phyloP scores from a whole-genome alignment of 441 rosid genomes.

The Croton laevigatus region DNA sequence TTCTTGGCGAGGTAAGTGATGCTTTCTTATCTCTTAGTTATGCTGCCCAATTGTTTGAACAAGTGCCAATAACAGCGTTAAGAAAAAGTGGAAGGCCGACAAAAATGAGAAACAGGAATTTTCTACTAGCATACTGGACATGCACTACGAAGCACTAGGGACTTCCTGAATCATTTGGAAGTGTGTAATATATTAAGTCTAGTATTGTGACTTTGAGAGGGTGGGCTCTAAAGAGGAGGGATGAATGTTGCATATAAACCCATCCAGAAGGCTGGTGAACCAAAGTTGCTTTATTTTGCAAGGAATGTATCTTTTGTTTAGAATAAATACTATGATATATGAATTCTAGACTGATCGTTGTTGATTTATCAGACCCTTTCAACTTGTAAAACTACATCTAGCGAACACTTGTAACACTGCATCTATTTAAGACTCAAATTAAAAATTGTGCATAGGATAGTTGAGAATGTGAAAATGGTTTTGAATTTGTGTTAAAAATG shows the following conservation, averaged over 20 bases:
- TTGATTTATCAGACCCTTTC: too few species aligned
- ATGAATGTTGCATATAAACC: not conserved
- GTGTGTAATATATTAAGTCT: not conserved
- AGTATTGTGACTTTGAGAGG: not conserved
- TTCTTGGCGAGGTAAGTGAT: slow-evolving; percentile 71
- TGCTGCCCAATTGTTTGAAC: slow-evolving; percentile 6
- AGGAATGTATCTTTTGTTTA: too few species aligned
- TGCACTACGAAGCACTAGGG: slow-evolving; percentile 13
- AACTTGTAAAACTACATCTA: too few species aligned
- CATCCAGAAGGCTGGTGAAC: not conserved
- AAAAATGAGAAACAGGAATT: not conserved
- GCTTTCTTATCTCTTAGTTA: slow-evolving; percentile 5
- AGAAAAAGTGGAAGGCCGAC: not conserved
- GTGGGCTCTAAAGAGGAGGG: not conserved
- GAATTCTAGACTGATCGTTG: too few species aligned
- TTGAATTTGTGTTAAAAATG: too few species aligned
- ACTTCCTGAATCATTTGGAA: slow-evolving; percentile 3
- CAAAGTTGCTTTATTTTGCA: too few species aligned
- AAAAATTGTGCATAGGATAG: too few species aligned
- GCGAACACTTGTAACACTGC: too few species aligned
- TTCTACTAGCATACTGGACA: not conserved
- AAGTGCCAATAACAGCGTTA: not conserved
- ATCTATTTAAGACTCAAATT: too few species aligned
- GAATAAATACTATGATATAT: too few species aligned
- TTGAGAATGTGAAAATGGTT: too few species aligned